Percentiles rank a stretch among this genome's conserved stretches.
These are phyloP conservation scores for Penicillium roqueforti DNA, from an alignment of 495 filamentous ascomycete species.

Conservation along the genomic window DNA sequence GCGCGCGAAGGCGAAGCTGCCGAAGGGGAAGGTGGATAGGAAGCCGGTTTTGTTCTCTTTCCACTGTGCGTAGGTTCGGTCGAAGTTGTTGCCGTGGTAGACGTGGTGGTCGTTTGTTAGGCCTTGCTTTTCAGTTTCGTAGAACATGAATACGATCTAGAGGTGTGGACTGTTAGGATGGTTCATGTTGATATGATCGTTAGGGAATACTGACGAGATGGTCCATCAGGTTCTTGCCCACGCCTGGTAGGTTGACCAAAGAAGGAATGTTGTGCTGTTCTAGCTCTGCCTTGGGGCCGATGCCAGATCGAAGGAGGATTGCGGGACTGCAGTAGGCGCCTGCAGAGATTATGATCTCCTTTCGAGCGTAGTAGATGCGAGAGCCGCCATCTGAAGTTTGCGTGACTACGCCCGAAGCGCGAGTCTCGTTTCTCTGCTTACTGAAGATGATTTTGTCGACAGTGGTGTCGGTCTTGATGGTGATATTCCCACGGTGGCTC, in stretches of 20 bases:
- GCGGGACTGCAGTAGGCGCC: slow-evolving; percentile 56
- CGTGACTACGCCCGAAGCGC: slow-evolving; percentile 27
- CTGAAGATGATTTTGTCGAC: slow-evolving; percentile 36
- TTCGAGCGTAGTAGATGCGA: slow-evolving; percentile 26
- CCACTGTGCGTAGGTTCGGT: slow-evolving; percentile 42
- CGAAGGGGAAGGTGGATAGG: slow-evolving; percentile 51
- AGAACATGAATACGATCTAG: slow-evolving; percentile 39
- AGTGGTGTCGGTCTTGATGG: slow-evolving; percentile 34
- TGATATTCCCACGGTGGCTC: slow-evolving; percentile 34
- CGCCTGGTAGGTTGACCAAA: slow-evolving; percentile 46
- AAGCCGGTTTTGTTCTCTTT: slow-evolving; percentile 48
- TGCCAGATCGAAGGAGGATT: slow-evolving; percentile 52
- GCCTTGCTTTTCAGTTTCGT: slow-evolving; percentile 41
- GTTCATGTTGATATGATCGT: neutral
- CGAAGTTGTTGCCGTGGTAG: slow-evolving; percentile 37
- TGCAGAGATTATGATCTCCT: slow-evolving; percentile 50
- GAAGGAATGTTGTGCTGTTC: slow-evolving; percentile 44
- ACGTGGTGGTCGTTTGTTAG: slow-evolving; percentile 42
- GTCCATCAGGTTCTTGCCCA: slow-evolving; percentile 54
- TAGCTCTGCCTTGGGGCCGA: slow-evolving; percentile 49
- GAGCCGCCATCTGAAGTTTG: slow-evolving; percentile 26
- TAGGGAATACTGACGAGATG: slow-evolving; percentile 33
- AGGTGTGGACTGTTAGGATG: neutral
- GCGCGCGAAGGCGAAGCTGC: slow-evolving; percentile 50
- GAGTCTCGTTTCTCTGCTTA: slow-evolving; percentile 10